Evolutionary conservation across 371 early-diverging fungal genomes (phyloP).

Genomic region (Entomophthora muscae): DNA sequence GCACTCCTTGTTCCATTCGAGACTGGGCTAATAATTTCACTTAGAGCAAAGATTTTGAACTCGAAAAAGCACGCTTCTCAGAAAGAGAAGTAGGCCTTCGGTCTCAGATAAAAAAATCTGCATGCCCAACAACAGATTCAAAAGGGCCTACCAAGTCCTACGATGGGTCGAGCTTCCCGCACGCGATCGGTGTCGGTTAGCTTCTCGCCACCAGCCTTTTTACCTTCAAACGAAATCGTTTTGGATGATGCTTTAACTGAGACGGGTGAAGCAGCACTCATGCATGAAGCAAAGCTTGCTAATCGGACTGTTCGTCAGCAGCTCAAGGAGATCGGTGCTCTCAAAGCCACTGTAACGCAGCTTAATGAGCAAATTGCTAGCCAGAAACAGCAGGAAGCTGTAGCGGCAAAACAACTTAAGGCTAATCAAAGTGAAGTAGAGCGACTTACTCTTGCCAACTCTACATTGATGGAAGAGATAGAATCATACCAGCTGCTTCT

Average conservation of each 20-base stretch:
- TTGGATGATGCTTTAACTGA: neutral
- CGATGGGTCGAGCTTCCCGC: neutral
- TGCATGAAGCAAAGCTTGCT: constrained; percentile 2
- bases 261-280: neutral
- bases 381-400: neutral
- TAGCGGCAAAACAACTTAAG: neutral
- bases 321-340: constrained; percentile 4
- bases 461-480: constrained; percentile 59
- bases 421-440: constrained; percentile 31
- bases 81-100: neutral
- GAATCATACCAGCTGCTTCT: constrained; percentile 65
- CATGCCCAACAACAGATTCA: constrained; percentile 2
- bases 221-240: neutral
- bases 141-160: neutral
- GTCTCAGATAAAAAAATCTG: neutral
- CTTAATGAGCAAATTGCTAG: neutral
- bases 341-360: neutral
- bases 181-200: constrained; percentile 5
- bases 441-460: constrained; percentile 47
- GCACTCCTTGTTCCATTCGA: neutral
- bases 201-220: neutral
- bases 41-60: constrained; percentile 5
- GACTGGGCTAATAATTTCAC: neutral
- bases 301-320: constrained; percentile 4
- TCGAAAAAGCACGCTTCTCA: neutral